These are phyloP conservation scores for Aspergillus glaucus DNA, from an alignment of 2,329 filamentous ascomycete species.

Conservation along the genomic window DNA sequence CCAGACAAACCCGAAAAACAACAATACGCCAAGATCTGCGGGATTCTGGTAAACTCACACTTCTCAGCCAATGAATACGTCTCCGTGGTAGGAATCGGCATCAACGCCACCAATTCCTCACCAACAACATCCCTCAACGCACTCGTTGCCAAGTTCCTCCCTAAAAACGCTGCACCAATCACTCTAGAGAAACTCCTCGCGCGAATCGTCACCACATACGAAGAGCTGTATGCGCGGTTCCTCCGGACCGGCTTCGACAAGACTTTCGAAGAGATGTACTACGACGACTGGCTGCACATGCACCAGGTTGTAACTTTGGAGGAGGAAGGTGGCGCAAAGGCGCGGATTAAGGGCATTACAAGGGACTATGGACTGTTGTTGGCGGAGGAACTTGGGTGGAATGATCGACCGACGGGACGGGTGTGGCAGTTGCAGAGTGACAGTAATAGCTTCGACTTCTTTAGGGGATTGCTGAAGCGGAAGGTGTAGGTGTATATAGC, in stretches of 20 bases:
- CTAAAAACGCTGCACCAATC: constrained; percentile 47
- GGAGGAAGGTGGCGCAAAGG: constrained; percentile 66
- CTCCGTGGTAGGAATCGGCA: constrained; percentile 74
- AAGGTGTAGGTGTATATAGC: constrained; percentile 47
- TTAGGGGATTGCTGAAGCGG: constrained; percentile 74
- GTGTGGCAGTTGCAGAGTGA: constrained; percentile 86
- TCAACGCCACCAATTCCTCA: constrained; percentile 77
- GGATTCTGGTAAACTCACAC: constrained; percentile 83
- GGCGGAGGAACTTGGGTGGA: constrained; percentile 72
- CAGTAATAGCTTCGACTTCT: constrained; percentile 98
- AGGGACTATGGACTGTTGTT: constrained; percentile 82
- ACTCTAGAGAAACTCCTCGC: constrained; percentile 76
- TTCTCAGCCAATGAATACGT: constrained; percentile 74
- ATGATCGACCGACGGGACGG: constrained; percentile 68
- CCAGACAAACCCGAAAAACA: constrained; percentile 47
- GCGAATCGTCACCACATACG: constrained; percentile 69
- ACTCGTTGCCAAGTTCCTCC: constrained; percentile 48
- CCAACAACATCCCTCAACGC: constrained; percentile 84
- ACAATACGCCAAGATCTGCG: constrained; percentile 79
- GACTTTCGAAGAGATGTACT: constrained; percentile 70
- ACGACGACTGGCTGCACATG: constrained; percentile 78
- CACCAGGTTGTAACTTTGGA: constrained; percentile 71
- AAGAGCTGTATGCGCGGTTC: constrained; percentile 70
- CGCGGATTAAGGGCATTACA: constrained; percentile 79
- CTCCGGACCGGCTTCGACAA: constrained; percentile 66